Conservation (phyloP, 805 yeast species). For the Teunomyces pallodes region DNA sequence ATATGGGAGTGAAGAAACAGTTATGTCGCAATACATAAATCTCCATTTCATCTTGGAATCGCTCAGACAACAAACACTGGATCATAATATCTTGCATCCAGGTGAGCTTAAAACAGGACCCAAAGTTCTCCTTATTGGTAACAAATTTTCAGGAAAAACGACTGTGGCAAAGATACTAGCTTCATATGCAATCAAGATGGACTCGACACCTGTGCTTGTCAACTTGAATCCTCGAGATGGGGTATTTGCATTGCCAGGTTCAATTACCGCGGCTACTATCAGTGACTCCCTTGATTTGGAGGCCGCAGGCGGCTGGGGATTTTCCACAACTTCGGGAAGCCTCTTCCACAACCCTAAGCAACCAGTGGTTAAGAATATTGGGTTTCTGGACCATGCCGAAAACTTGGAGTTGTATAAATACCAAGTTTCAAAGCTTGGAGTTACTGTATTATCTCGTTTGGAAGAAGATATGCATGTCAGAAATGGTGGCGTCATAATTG, state of each 20-base stretch:
- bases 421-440: slow-evolving; percentile 47
- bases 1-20: slow-evolving; percentile 69
- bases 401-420: slow-evolving; percentile 57
- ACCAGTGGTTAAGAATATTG: slow-evolving; percentile 81
- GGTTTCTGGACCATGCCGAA: slow-evolving; percentile 57
- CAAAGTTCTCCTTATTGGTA: slow-evolving; percentile 72
- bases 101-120: slow-evolving; percentile 44
- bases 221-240: slow-evolving; percentile 77
- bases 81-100: slow-evolving; percentile 16
- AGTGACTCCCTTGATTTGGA: slow-evolving; percentile 80
- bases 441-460: slow-evolving; percentile 47
- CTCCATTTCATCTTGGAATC: slow-evolving; percentile 76
- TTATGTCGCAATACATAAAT: slow-evolving; percentile 61
- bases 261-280: slow-evolving; percentile 77
- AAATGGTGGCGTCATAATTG: slow-evolving; percentile 63
- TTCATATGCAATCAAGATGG: slow-evolving; percentile 75
- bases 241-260: slow-evolving; percentile 76
- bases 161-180: slow-evolving; percentile 64
- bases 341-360: slow-evolving; percentile 80
- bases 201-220: slow-evolving; percentile 64
- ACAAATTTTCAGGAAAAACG: slow-evolving; percentile 74
- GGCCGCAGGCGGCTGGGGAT: slow-evolving; percentile 68
- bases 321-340: slow-evolving; percentile 68
- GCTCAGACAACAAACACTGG: slow-evolving; percentile 31
- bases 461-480: slow-evolving; percentile 46